Evolutionary conservation across 2,329 filamentous ascomycete genomes (phyloP), one percentile per base, ranked within the genome.

Genomic region (Xylariomycetidae sp.): DNA sequence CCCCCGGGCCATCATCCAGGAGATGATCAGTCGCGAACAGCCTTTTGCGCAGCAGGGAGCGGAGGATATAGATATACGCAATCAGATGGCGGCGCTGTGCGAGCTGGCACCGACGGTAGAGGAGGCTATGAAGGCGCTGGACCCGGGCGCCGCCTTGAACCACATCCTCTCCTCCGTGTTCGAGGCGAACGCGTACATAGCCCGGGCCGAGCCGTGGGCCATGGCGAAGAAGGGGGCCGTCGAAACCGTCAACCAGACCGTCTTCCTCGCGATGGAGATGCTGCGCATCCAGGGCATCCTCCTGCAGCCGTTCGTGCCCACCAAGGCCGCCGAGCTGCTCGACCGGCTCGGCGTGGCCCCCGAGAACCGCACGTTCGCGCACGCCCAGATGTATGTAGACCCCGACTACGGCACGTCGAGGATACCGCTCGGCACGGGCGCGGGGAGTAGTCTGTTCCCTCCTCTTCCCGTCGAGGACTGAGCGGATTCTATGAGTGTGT

Each of bases 291-390:
- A 71, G 1, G 86, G 81, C 10, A 95, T 98, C 47, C 66, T 96
- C 29, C 65, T 98, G 27, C 89, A 95, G 58, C 88, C 92, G 1
- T 85, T 89, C 52, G 94, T 98, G 73, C 92, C 92, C 0, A 68
- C 65, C 25, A 94, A 93, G 58, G 74, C 86, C 29, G 60, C 62
- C 9, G 64, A 76, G 44, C 60, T 95, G 19, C 72, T 98, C 1
- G 82, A 95, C 54, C 73, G 82, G 50, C 65, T 98, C 7, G 82
- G 84, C 1, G 88, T 98, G 4, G 61, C 66, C 3, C 55, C 65
- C 7, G 67, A 73, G 8, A 74, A 72, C 32, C 72, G 90, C 36
- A 72, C 65, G 0, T 73, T 87, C 39, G 64, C 71, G 13, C 72
- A 77, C 53, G 82, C 86, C 5, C 54, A 46, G 17, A 61, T 79